Evolutionary conservation across 2,329 filamentous ascomycete species (phyloP), one percentile per base, ranked within the genome.

Genomic region (Aspergillus flavus): DNA sequence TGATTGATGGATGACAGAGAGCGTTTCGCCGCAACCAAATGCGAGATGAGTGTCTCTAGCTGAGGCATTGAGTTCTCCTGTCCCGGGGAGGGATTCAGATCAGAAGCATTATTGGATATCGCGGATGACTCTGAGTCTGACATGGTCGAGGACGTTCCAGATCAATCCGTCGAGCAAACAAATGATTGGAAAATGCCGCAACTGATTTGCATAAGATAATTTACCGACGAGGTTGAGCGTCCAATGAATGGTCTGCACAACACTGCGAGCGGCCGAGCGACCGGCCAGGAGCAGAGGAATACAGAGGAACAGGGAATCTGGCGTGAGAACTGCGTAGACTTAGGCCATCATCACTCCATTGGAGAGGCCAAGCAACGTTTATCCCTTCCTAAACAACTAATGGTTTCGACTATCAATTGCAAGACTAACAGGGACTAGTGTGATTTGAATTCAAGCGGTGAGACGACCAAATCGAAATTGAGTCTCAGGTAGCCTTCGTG

Each of bases 11-110:
- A 93, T 19, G 91, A 91, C 5, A 98, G 85, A 1, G 94, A 94
- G 52, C 92, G 88, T 76, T 97, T 97, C 10, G 94, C 91, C 34
- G 91, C 89, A 46, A 97, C 87, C 41, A 97, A 89, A 79, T 96
- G 89, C 59, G 88, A 86, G 61, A 97, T 91, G 50, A 98, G 87
- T 28, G 87, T 88, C 70, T 96, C 92, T 72, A 96, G 86, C 28
- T 74, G 72, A 41, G 75, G 76, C 59, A 74, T 69, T 16, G 68
- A 59, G 16, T 68, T 67, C 43, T 69, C 59, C 26, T 69, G 66
- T 50, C 56, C 50, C n/a, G 63, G 56, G 11, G 64, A 57, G 10
- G 62, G 65, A 34, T 64, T 64, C 34, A 57, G 64, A 52, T 62
- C 32, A 28, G 59, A 63, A 6, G 62, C 61, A 50, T 60, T 62